Evolutionary conservation across 2,329 filamentous ascomycete genomes (phyloP), one percentile per base, ranked within the genome.

Genomic region (Truncatella angustata): DNA sequence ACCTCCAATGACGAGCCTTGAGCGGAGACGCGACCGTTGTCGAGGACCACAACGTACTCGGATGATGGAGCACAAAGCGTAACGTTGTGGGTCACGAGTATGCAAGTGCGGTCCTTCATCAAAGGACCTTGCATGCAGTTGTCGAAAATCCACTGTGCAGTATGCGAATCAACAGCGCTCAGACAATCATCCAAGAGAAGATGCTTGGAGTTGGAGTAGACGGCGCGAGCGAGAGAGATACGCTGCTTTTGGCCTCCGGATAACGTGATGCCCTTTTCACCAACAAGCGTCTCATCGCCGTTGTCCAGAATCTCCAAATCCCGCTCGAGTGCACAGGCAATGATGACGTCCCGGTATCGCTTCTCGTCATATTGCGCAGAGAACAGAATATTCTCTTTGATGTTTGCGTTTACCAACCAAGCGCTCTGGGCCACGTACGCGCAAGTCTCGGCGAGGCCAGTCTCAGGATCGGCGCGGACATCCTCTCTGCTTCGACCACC

Each of bases 211-310:
- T 91, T 93, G 58, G 91, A 96, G 72, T 99, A 99, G n/a, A 99
- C 80, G 1, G 94, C 94, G 59, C 94, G 86, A n/a, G 94, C 94
- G 40, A 99, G 80, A 12, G 93, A 97, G 48, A 99, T 97, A 53
- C 94, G 87, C 70, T 99, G 94, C 72, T 97, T 97, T 72, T 99
- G 94, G 5, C 94, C 94, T 57, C 94, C 94, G 5, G 94, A 99
- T 12, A 99, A 82, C 14, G 93, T 93, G 56, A 99, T 96, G 30
- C 94, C 94, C 72, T 97, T 99, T 68, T 99, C 94, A 48, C 94
- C 94, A 28, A 99, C 94, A 20, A 97, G 75, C 0, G 94, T 97
- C 69, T 95, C 85, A 66, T 99, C 94, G 36, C 94, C 94, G 54
- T 87, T 85, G 67, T 97, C 92, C 2, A 99, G 82, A 37, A 97